Evolutionary conservation across 2,329 filamentous ascomycete genomes (phyloP).

Genomic region (Plectosphaerella cucumerina): DNA sequence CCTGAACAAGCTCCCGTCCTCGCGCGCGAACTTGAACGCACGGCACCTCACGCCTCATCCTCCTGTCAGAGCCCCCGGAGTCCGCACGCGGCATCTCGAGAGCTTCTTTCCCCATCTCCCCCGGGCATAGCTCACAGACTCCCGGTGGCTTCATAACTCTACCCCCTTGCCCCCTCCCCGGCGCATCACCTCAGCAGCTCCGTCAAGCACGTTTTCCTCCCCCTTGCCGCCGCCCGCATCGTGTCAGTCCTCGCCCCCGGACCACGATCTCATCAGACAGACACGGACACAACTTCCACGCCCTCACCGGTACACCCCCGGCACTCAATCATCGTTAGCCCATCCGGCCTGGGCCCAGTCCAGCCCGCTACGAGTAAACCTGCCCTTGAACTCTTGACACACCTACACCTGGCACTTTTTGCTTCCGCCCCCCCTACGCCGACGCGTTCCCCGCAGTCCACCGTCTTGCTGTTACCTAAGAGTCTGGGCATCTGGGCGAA

Average conservation of each 20-base stretch:
- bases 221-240: too few species aligned
- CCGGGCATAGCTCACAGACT: too few species aligned
- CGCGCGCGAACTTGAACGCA: too few species aligned
- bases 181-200: slow-evolving; percentile 12
- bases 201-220: slow-evolving; percentile 13
- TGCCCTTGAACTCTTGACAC: too few species aligned
- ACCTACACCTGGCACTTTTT: not conserved
- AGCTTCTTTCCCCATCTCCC: not conserved
- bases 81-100: not conserved
- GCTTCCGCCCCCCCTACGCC: slow-evolving; percentile 1
- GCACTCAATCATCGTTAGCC: slow-evolving; percentile 13
- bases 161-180: not conserved
- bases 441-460: slow-evolving; percentile 36
- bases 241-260: too few species aligned
- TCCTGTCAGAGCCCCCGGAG: not conserved
- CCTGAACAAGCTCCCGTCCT: too few species aligned
- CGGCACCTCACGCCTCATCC: too few species aligned
- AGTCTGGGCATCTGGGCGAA: slow-evolving; percentile 17
- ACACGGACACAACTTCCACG: slow-evolving; percentile 1
- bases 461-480: slow-evolving; percentile 41
- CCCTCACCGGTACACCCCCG: not conserved
- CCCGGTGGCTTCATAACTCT: not conserved
- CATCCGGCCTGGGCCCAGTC: too few species aligned
- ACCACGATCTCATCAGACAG: too few species aligned
- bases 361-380: not conserved